phyloP scores from a whole-genome alignment of 208 protist genomes.

The Acanthamoeba culbertsoni region DNA sequence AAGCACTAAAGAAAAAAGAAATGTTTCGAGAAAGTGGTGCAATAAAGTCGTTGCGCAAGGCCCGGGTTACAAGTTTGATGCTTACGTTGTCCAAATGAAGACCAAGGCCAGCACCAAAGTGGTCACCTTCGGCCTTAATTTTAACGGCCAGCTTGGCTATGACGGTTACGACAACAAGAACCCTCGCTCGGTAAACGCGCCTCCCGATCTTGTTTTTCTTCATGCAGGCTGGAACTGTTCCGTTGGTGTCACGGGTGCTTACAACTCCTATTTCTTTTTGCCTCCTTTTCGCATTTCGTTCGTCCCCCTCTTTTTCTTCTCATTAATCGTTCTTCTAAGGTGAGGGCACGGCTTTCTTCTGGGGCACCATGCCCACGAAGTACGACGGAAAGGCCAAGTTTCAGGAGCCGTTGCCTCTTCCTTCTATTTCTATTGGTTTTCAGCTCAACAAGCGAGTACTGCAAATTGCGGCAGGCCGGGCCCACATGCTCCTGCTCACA shows the following conservation, averaged over 20 bases:
- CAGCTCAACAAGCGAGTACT: not conserved
- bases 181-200: not conserved
- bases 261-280: not conserved
- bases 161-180: constrained; percentile 9
- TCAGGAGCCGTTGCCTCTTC: not conserved
- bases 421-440: not conserved
- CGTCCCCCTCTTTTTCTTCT: not conserved
- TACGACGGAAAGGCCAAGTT: constrained; percentile 25
- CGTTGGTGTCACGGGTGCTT: not conserved
- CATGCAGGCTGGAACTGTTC: constrained; percentile 11
- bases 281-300: not conserved
- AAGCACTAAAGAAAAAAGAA: no score
- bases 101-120: not conserved
- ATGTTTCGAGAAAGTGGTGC: no score
- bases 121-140: constrained; percentile 5
- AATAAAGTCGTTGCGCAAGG: no score
- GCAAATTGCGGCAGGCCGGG: not conserved
- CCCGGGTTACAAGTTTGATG: no score
- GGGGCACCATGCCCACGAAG: not conserved
- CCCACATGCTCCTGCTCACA: not conserved
- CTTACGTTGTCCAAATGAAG: no score
- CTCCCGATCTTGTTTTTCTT: not conserved
- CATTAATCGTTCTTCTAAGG: not conserved
- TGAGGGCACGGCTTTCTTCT: not conserved
- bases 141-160: constrained; percentile 14